phyloP scores from a whole-genome alignment of 164 flowering plant species.

The Magnolia changhungtana region DNA sequence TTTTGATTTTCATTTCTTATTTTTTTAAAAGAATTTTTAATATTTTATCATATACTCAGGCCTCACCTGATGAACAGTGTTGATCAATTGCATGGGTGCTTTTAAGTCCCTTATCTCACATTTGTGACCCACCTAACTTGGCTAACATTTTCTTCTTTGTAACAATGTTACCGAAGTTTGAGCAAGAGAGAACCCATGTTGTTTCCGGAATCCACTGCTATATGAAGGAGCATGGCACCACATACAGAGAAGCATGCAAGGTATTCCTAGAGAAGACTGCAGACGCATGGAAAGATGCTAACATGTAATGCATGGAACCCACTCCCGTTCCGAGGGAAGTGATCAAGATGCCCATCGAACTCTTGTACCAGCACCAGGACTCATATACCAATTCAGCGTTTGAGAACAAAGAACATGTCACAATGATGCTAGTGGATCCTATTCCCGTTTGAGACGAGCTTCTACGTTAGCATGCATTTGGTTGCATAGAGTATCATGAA shows the following conservation, averaged over 20 bases:
- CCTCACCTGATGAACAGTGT: too few relatives aligned
- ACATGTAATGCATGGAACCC: neutral
- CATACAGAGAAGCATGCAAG: neutral
- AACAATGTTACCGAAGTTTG: neutral
- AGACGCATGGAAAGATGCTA: constrained; percentile 14
- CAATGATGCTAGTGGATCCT: neutral
- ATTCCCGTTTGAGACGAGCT: neutral
- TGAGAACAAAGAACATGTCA: constrained; percentile 1
- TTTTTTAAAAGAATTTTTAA: too few relatives aligned
- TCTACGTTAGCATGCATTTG: neutral
- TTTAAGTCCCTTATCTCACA: too few relatives aligned
- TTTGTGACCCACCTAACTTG: neutral
- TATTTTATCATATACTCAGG: too few relatives aligned
- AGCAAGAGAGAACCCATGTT: constrained; percentile 3
- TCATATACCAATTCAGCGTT: neutral
- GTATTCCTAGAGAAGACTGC: constrained; percentile 1
- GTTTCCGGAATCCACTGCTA: constrained; percentile 12
- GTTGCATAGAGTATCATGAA: too few relatives aligned
- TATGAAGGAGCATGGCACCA: constrained; percentile 13
- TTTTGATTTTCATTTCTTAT: too few relatives aligned
- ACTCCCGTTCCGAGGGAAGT: neutral
- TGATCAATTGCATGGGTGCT: too few relatives aligned
- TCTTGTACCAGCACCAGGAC: neutral
- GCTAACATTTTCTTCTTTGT: neutral
- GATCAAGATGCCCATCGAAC: neutral